Percentiles rank a stretch among this genome's conserved stretches.
phyloP scores from a whole-genome alignment of 2,329 filamentous ascomycete genomes.

The Mariannaea elegans region DNA sequence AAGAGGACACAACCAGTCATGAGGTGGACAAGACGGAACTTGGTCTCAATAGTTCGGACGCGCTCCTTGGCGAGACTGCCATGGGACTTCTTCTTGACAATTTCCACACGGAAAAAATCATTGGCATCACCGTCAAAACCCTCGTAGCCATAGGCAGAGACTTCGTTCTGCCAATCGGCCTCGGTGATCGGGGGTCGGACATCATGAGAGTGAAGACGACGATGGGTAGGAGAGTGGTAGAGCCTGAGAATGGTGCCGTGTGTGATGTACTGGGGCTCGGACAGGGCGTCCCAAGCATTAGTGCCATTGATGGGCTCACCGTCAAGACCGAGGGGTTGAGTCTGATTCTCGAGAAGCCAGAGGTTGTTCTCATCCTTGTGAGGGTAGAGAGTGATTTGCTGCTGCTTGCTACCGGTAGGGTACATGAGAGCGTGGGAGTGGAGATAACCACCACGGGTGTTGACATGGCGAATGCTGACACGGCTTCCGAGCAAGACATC shows the following conservation, averaged over 20 bases:
- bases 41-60: conserved; percentile 92
- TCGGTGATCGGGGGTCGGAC: conserved; percentile 87
- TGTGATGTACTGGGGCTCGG: conserved; percentile 73
- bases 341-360: conserved; percentile 95
- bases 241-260: conserved; percentile 84
- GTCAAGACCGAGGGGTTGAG: conserved; percentile 81
- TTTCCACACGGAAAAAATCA: conserved; percentile 93
- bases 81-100: conserved; percentile 88
- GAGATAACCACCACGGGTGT: conserved; percentile 96
- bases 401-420: conserved; percentile 95
- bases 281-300: conserved; percentile 80
- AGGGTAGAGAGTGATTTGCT: conserved; percentile 97
- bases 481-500: conserved; percentile 91
- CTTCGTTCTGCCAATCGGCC: conserved; percentile 93
- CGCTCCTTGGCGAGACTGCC: conserved; percentile 82
- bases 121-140: conserved; percentile 98
- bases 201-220: conserved; percentile 95
- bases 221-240: conserved; percentile 84
- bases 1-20: conserved; percentile 98
- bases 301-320: conserved; percentile 83
- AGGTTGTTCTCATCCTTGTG: conserved; percentile 99
- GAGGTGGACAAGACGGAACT: conserved; percentile 93
- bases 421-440: conserved; percentile 99
- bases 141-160: conserved; percentile 96
- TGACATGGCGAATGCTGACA: conserved; percentile 88